Percentiles rank a stretch among this genome's conserved stretches.
phyloP scores from a whole-genome alignment of 163 green algal genomes.

The Chlorella variabilis region DNA sequence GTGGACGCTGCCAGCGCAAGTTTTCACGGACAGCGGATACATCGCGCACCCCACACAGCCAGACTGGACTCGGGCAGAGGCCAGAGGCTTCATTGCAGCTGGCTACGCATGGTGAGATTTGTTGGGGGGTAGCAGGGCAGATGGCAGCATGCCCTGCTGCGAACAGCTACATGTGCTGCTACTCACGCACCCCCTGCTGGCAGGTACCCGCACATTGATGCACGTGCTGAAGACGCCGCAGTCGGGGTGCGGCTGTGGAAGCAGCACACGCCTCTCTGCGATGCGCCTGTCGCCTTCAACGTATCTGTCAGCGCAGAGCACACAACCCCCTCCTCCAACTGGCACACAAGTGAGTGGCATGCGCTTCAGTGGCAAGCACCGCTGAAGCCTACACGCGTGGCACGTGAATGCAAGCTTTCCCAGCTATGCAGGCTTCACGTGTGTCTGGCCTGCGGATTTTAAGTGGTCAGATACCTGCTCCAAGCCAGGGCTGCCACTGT shows the following conservation, averaged over 20 bases:
- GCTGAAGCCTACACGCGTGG: no score
- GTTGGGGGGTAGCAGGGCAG: no score
- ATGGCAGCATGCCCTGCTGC: no score
- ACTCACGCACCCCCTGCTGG: not conserved
- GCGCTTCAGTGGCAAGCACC: not conserved
- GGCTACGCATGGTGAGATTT: conserved; percentile 2
- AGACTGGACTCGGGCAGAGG: not conserved
- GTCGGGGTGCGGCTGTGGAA: conserved; percentile 1
- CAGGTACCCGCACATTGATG: not conserved
- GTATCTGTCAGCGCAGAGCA: not conserved
- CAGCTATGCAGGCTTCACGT: conserved; percentile 1
- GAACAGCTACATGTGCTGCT: no score
- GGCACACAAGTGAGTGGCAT: not conserved
- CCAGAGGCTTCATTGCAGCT: not conserved
- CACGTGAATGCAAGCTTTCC: no score
- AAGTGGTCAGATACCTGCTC: conserved; percentile 3
- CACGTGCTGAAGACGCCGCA: not conserved
- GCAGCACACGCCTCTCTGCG: not conserved
- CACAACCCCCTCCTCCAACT: not conserved
- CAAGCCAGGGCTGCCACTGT: not conserved
- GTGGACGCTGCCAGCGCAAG: not conserved
- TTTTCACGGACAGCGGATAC: not conserved
- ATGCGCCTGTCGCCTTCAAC: not conserved
- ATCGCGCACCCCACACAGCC: not conserved
- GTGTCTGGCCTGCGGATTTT: not conserved